A percentile compares a stretch with the other conserved stretches of the same genome.
phyloP scores from a whole-genome alignment of 2,329 filamentous ascomycete species.

The Ophiocordyceps camponoti-rufipedis region DNA sequence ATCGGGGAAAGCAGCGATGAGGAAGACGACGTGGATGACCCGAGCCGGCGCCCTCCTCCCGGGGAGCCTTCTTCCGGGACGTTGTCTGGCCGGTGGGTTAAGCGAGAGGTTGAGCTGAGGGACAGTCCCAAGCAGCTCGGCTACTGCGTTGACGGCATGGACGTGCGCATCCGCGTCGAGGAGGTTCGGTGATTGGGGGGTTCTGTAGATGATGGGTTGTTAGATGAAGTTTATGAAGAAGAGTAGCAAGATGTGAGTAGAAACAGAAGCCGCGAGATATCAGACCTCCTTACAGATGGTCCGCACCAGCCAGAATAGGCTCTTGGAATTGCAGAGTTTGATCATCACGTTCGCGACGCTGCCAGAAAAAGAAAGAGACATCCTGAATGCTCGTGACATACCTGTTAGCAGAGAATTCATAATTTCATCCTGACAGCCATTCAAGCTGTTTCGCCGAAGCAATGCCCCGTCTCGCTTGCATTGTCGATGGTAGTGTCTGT shows the following conservation, averaged over 20 bases:
- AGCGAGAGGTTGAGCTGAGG: slow-evolving; percentile 60
- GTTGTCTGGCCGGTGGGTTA: slow-evolving; percentile 42
- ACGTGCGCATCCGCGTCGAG: slow-evolving; percentile 57
- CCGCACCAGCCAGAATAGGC: background rate
- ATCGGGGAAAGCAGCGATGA: slow-evolving; percentile 36
- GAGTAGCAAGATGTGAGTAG: too few relatives aligned
- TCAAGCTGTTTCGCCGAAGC: too few relatives aligned
- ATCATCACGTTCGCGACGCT: background rate
- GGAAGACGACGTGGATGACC: slow-evolving; percentile 21
- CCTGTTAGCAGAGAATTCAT: too few relatives aligned
- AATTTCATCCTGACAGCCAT: too few relatives aligned
- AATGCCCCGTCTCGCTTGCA: too few relatives aligned
- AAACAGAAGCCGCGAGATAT: too few relatives aligned
- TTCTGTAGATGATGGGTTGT: background rate
- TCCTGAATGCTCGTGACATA: too few relatives aligned
- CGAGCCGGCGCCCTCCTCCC: slow-evolving; percentile 2
- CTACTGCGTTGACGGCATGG: slow-evolving; percentile 60
- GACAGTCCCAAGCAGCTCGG: slow-evolving; percentile 69
- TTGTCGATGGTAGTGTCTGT: too few relatives aligned
- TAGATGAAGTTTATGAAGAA: too few relatives aligned
- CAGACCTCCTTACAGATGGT: background rate
- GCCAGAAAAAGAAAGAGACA: too few relatives aligned
- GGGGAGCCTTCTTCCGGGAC: background rate
- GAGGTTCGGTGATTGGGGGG: too few relatives aligned
- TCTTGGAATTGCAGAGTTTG: slow-evolving; percentile 1